phyloP scores from a whole-genome alignment of 2,329 filamentous ascomycete genomes.

The Xenoacremonium recifei region DNA sequence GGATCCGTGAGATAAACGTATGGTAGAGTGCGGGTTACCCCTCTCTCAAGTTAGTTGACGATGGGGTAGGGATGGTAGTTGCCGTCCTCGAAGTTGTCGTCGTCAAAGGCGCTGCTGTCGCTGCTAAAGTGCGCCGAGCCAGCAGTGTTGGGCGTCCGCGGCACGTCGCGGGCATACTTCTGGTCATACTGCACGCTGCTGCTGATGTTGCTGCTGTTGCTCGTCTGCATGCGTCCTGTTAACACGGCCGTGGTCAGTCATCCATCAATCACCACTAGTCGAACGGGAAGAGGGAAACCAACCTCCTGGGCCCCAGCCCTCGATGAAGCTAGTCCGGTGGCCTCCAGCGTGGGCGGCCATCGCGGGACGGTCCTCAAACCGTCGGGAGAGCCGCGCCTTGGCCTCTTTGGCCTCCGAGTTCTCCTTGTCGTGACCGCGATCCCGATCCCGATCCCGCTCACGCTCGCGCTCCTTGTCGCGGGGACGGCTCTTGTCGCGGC shows the following conservation, averaged over 20 bases:
- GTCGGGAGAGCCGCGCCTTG: constrained; percentile 36
- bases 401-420: constrained; percentile 30
- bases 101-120: constrained; percentile 29
- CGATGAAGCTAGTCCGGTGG: constrained; percentile 34
- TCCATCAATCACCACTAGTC: constrained; percentile 18
- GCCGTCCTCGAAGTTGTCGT: constrained; percentile 33
- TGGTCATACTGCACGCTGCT: constrained; percentile 15
- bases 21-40: no score
- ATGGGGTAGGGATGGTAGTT: constrained; percentile 36
- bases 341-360: no score
- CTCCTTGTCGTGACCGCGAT: constrained; percentile 14
- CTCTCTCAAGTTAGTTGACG: constrained; percentile 27
- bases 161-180: constrained; percentile 27
- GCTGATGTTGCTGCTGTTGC: constrained; percentile 17
- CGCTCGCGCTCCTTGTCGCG: constrained; percentile 23
- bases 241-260: constrained; percentile 26
- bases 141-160: constrained; percentile 28
- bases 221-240: constrained; percentile 25
- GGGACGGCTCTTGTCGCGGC: constrained; percentile 7
- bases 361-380: constrained; percentile 35
- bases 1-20: no score
- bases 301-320: constrained; percentile 32
- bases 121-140: constrained; percentile 27
- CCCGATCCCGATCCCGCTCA: constrained; percentile 15
- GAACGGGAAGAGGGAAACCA: constrained; percentile 26